A percentile compares a stretch with the other conserved stretches of the same genome.
phyloP scores from a whole-genome alignment of 768 basidiomycete genomes.

The Lactarius pseudohatsudake region DNA sequence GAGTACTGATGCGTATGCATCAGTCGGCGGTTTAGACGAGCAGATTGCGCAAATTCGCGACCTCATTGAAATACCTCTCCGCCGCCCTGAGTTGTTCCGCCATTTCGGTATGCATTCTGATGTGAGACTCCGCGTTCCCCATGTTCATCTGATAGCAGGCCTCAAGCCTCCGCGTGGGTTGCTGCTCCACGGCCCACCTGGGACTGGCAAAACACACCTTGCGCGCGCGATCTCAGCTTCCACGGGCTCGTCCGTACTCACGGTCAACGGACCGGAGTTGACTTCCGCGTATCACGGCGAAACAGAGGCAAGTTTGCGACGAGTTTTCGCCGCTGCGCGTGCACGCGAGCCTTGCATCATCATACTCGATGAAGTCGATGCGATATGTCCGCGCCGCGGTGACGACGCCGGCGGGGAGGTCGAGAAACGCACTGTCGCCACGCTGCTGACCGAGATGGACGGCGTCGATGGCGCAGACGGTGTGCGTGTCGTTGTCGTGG shows the following conservation, averaged over 20 bases:
- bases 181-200: constrained; percentile 92
- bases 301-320: constrained; percentile 87
- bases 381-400: constrained; percentile 86
- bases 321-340: constrained; percentile 84
- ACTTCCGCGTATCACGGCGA: constrained; percentile 97
- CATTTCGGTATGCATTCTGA: constrained; percentile 54
- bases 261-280: constrained; percentile 93
- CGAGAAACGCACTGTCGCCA: constrained; percentile 94
- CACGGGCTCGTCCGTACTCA: constrained; percentile 81
- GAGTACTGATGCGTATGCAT: constrained; percentile 62
- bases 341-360: constrained; percentile 86
- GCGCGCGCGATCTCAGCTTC: constrained; percentile 92
- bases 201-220: constrained; percentile 96
- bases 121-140: not conserved
- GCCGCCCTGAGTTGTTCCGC: constrained; percentile 74
- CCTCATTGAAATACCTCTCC: constrained; percentile 83
- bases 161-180: constrained; percentile 97
- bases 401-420: constrained; percentile 92
- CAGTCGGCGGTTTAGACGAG: constrained; percentile 83
- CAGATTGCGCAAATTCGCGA: constrained; percentile 87
- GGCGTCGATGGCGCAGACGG: constrained; percentile 64
- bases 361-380: constrained; percentile 95
- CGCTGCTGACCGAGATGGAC: constrained; percentile 90
- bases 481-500: constrained; percentile 86
- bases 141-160: constrained; percentile 43